phyloP scores from a whole-genome alignment of 371 early-diverging fungal species.

The Blakeslea trispora region DNA sequence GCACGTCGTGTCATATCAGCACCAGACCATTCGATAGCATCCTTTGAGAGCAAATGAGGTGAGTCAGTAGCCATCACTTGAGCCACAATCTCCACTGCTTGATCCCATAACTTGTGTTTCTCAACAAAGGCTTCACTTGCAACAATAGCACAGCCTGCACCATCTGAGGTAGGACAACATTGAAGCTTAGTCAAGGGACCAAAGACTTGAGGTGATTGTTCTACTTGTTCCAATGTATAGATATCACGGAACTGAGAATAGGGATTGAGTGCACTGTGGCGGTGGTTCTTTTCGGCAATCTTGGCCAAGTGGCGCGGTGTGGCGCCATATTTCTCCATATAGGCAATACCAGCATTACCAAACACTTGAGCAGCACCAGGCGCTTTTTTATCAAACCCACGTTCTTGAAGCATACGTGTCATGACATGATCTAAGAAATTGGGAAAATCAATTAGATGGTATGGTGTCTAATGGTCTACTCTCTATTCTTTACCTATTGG shows the following conservation, averaged over 20 bases:
- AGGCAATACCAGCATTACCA: constrained; percentile 77
- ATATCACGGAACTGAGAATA: constrained; percentile 79
- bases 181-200: constrained; percentile 76
- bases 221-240: constrained; percentile 68
- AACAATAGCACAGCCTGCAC: constrained; percentile 69
- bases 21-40: constrained; percentile 73
- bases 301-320: constrained; percentile 61
- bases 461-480: too few species aligned
- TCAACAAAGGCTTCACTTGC: constrained; percentile 71
- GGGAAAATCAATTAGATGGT: background rate
- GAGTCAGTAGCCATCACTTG: constrained; percentile 80
- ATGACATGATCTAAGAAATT: constrained; percentile 52
- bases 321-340: constrained; percentile 68
- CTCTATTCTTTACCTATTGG: constrained; percentile 58
- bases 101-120: constrained; percentile 64
- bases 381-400: constrained; percentile 58
- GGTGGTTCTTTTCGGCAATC: constrained; percentile 80
- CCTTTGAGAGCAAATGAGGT: constrained; percentile 54
- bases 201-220: constrained; percentile 65
- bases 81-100: constrained; percentile 72
- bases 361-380: constrained; percentile 78
- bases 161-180: constrained; percentile 84
- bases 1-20: constrained; percentile 75
- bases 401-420: constrained; percentile 56
- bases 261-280: constrained; percentile 75